These are phyloP conservation scores for Buxus sempervirens DNA, from an alignment of 164 flowering plant genomes.

Conservation along the genomic window DNA sequence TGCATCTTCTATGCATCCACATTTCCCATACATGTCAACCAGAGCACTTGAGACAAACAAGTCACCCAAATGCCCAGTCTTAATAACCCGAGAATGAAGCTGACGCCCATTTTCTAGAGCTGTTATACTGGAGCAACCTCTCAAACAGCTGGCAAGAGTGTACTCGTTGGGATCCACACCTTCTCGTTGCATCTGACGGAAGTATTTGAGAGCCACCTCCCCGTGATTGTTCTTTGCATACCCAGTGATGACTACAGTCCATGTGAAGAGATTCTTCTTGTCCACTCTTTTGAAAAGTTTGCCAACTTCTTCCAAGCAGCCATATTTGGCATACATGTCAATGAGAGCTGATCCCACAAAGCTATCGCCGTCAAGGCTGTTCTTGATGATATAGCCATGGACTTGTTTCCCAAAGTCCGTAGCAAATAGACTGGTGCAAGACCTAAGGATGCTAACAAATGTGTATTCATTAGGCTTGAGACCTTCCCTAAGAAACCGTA, in stretches of 20 bases:
- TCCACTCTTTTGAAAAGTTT: conserved; percentile 24
- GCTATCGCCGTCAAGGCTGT: conserved; percentile 20
- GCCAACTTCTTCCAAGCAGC: conserved; percentile 23
- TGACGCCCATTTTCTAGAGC: conserved; percentile 43
- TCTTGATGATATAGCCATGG: conserved; percentile 34
- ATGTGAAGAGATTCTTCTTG: conserved; percentile 32
- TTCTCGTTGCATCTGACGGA: conserved; percentile 46
- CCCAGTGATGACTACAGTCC: conserved; percentile 40
- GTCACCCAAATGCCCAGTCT: conserved; percentile 37
- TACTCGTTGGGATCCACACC: conserved; percentile 45
- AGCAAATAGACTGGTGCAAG: conserved; percentile 24
- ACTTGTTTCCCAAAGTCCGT: conserved; percentile 32
- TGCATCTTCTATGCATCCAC: conserved; percentile 47
- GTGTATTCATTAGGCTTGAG: conserved; percentile 45
- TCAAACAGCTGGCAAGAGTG: conserved; percentile 50
- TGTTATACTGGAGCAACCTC: conserved; percentile 40
- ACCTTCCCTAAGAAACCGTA: conserved; percentile 34
- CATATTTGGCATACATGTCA: conserved; percentile 41
- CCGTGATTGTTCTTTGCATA: conserved; percentile 38
- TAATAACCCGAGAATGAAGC: conserved; percentile 40
- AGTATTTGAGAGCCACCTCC: conserved; percentile 36
- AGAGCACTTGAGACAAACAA: conserved; percentile 41
- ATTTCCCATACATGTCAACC: conserved; percentile 53
- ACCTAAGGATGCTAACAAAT: conserved; percentile 31
- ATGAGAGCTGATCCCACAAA: conserved; percentile 38